Percentiles rank a stretch among this genome's conserved stretches.
Evolutionary conservation across 2,329 filamentous ascomycete species (phyloP).

Genomic region (Fusarium falciforme): DNA sequence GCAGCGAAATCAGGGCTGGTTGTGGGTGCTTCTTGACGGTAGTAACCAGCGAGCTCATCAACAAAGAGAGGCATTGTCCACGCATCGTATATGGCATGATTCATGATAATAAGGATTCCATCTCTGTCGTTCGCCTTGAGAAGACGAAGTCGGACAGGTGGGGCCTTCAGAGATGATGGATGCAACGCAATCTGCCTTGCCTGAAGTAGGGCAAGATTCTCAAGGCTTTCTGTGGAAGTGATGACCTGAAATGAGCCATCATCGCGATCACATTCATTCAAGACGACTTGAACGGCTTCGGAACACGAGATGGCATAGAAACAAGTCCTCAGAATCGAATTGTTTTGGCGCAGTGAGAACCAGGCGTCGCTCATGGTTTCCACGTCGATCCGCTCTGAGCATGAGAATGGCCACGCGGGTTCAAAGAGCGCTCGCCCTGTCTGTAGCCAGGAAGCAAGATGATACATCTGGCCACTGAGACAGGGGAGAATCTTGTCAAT

Average conservation of each 20-base stretch:
- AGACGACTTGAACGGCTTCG: neutral
- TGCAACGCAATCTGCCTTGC: neutral
- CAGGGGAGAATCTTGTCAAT: conserved; percentile 1
- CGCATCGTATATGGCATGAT: conserved; percentile 1
- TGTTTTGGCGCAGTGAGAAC: neutral
- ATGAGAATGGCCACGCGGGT: neutral
- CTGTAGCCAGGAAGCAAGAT: neutral
- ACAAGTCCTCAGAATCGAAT: neutral
- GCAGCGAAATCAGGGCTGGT: neutral
- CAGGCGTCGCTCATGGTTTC: neutral
- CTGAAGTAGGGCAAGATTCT: neutral
- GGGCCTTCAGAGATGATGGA: neutral
- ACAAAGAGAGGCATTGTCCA: neutral
- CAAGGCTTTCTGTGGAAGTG: neutral
- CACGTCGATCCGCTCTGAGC: neutral
- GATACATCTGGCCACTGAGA: neutral
- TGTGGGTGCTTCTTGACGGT: neutral
- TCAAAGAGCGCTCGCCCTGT: neutral
- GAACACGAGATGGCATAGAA: neutral
- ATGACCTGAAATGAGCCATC: neutral
- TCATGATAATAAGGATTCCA: conserved; percentile 1
- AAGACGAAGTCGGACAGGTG: neutral
- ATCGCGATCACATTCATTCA: neutral
- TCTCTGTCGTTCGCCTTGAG: neutral
- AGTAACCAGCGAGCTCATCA: neutral